These are phyloP conservation scores for Exophiala oligosperma DNA, from an alignment of 2,329 filamentous ascomycete species.

Conservation along the genomic window DNA sequence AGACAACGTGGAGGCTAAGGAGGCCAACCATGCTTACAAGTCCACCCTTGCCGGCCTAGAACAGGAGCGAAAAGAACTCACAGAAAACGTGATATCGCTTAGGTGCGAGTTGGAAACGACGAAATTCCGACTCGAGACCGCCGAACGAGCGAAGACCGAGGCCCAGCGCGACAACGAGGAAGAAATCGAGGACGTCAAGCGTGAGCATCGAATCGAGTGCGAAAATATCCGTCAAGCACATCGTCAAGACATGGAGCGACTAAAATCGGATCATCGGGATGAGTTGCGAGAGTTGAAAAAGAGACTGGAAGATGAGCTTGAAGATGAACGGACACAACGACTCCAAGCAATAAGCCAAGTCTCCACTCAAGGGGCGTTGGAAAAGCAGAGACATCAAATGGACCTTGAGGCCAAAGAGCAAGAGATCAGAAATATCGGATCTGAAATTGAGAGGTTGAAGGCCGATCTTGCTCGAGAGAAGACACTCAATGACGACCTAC, in stretches of 20 bases:
- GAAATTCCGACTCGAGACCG: slow-evolving; percentile 52
- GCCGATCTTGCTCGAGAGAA: slow-evolving; percentile 63
- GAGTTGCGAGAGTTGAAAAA: slow-evolving; percentile 66
- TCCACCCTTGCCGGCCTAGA: slow-evolving; percentile 64
- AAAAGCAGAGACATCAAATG: slow-evolving; percentile 43
- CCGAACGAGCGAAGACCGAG: slow-evolving; percentile 53
- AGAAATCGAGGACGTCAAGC: slow-evolving; percentile 52
- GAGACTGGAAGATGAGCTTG: slow-evolving; percentile 64
- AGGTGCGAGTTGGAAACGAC: slow-evolving; percentile 68
- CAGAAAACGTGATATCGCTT: slow-evolving; percentile 54
- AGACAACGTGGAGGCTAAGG: slow-evolving; percentile 69
- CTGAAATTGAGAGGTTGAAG: slow-evolving; percentile 42
- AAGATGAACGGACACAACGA: slow-evolving; percentile 61
- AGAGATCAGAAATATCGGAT: slow-evolving; percentile 49
- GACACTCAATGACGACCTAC: slow-evolving; percentile 57
- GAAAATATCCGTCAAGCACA: slow-evolving; percentile 43
- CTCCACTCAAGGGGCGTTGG: slow-evolving; percentile 52
- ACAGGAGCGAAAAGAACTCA: slow-evolving; percentile 50
- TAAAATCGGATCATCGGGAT: slow-evolving; percentile 64
- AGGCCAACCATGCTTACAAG: slow-evolving; percentile 73
- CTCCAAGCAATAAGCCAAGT: slow-evolving; percentile 67
- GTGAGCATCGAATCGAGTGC: slow-evolving; percentile 51
- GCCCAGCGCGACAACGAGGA: slow-evolving; percentile 52
- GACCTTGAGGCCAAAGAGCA: slow-evolving; percentile 56
- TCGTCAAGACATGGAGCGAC: slow-evolving; percentile 56